Conservation (phyloP, 2,329 filamentous ascomycete species). For the Seiridium unicorne region DNA sequence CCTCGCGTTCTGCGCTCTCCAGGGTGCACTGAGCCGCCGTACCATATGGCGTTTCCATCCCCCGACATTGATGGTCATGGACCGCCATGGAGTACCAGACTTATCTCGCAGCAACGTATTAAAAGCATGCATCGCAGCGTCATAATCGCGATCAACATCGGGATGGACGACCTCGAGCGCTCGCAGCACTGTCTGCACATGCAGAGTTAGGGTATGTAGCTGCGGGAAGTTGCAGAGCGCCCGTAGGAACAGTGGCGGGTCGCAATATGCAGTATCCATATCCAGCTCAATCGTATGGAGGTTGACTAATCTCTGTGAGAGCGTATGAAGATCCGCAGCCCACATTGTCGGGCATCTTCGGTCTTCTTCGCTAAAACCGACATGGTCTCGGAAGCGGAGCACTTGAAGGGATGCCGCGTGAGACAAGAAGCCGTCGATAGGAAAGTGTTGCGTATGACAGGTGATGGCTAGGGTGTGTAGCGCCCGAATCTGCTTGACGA, state of each 20-base stretch:
- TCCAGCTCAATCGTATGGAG: slow-evolving; percentile 45
- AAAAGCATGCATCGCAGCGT: slow-evolving; percentile 33
- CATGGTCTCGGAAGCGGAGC: slow-evolving; percentile 43
- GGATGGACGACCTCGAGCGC: slow-evolving; percentile 25
- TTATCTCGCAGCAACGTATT: slow-evolving; percentile 29
- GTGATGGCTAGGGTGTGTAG: slow-evolving; percentile 38
- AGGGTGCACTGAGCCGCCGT: slow-evolving; percentile 37
- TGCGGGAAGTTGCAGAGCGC: slow-evolving; percentile 36
- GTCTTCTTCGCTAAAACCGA: slow-evolving; percentile 42
- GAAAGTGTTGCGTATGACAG: slow-evolving; percentile 39
- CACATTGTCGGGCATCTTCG: slow-evolving; percentile 40
- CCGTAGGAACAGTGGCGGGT: slow-evolving; percentile 34
- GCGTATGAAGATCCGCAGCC: slow-evolving; percentile 27
- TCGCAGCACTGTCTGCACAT: slow-evolving; percentile 41
- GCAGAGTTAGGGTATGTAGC: slow-evolving; percentile 39
- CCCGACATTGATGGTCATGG: slow-evolving; percentile 45
- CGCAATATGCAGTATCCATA: slow-evolving; percentile 38
- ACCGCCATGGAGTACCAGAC: slow-evolving; percentile 31
- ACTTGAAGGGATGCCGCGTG: slow-evolving; percentile 36
- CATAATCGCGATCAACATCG: slow-evolving; percentile 34
- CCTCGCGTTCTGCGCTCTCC: slow-evolving; percentile 36
- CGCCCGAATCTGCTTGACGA: slow-evolving; percentile 36
- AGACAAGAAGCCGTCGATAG: slow-evolving; percentile 34
- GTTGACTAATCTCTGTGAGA: slow-evolving; percentile 28
- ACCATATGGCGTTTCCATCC: slow-evolving; percentile 46